These are phyloP conservation scores for Millerago galiae DNA, from an alignment of 805 yeast genomes.

Conservation along the genomic window DNA sequence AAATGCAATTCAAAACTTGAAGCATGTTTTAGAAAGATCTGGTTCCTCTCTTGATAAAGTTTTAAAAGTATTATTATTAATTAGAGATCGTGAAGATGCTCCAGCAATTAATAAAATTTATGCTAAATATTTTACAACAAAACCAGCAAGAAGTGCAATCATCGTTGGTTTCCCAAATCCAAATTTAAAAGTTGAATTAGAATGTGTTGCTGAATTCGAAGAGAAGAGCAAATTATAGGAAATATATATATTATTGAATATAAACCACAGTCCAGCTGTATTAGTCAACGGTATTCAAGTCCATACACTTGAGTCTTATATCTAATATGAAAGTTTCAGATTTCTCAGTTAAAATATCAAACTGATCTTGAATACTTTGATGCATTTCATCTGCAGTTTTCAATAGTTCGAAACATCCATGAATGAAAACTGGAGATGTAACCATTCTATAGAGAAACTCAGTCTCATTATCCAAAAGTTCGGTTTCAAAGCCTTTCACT, in stretches of 20 bases:
- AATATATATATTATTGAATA: background rate
- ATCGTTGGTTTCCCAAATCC: slow-evolving; percentile 46
- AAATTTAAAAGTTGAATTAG: slow-evolving; percentile 44
- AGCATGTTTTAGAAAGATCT: slow-evolving; percentile 34
- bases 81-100: slow-evolving; percentile 37
- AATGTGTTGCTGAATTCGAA: slow-evolving; percentile 35
- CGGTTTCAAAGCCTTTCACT: background rate
- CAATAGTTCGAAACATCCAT: background rate
- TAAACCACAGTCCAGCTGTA: background rate
- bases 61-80: slow-evolving; percentile 44
- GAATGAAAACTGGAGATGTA: background rate
- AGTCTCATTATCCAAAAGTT: background rate
- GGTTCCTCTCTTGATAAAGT: slow-evolving; percentile 42
- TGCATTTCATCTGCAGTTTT: background rate
- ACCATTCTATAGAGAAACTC: background rate
- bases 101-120: slow-evolving; percentile 40
- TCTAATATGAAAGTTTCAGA: background rate
- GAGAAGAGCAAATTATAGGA: slow-evolving; percentile 7
- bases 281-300: background rate
- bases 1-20: slow-evolving; percentile 37
- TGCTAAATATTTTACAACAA: slow-evolving; percentile 36
- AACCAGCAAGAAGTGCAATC: slow-evolving; percentile 50
- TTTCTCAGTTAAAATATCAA: background rate
- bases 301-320: background rate
- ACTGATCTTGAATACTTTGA: background rate